A percentile compares a stretch with the other conserved stretches of the same genome.
These are phyloP conservation scores for Omphalea diandra DNA, from an alignment of 441 rosid species.

Conservation along the genomic window DNA sequence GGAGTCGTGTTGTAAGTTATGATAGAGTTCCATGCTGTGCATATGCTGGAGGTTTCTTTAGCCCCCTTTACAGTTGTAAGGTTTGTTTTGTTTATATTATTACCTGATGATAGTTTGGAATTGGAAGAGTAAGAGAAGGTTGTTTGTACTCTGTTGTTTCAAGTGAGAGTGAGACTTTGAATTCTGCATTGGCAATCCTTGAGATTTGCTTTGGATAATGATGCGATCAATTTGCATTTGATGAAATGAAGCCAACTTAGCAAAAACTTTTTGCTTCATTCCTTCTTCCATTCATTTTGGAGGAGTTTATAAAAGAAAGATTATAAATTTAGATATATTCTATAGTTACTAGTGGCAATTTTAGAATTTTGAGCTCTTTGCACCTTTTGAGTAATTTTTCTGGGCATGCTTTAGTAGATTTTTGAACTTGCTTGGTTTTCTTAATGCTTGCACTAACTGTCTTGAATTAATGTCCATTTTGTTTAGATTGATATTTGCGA, in stretches of 20 bases:
- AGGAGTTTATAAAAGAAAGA: not conserved
- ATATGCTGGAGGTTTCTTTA: not conserved
- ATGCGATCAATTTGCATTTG: not conserved
- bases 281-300: not conserved
- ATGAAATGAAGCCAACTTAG: not conserved
- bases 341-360: not conserved
- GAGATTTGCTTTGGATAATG: not conserved
- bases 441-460: not conserved
- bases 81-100: not conserved
- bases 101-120: not conserved
- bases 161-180: not conserved
- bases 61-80: not conserved
- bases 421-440: not conserved
- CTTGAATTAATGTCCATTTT: not conserved
- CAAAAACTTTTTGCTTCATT: not conserved
- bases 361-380: constrained; percentile 3
- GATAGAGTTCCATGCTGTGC: not conserved
- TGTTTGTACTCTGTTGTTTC: not conserved
- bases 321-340: not conserved
- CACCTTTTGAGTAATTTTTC: not conserved
- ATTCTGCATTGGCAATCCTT: not conserved
- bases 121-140: not conserved
- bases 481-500: not conserved
- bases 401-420: not conserved
- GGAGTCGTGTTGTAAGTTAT: not conserved